phyloP scores from a whole-genome alignment of 2,329 filamentous ascomycete species.

The Pyricularia pennisetigena region DNA sequence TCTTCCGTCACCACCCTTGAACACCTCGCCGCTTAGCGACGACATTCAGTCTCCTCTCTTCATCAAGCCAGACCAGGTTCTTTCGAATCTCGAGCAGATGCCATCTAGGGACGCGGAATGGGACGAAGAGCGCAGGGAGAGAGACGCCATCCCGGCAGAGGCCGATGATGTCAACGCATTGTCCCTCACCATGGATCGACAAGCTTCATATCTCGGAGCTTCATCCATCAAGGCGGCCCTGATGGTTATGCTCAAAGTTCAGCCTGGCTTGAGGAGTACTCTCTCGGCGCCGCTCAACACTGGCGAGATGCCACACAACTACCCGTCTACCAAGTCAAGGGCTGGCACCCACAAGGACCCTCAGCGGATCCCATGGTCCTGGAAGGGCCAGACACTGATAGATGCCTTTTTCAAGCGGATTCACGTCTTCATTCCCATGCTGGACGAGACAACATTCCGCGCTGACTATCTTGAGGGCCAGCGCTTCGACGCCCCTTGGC shows the following conservation, averaged over 20 bases:
- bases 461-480: constrained; percentile 53
- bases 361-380: constrained; percentile 44
- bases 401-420: constrained; percentile 69
- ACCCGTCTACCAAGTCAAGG: constrained; percentile 32
- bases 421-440: constrained; percentile 62
- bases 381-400: constrained; percentile 58
- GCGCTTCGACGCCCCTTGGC: constrained; percentile 58
- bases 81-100: constrained; percentile 54
- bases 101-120: constrained; percentile 54
- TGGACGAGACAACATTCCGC: constrained; percentile 62
- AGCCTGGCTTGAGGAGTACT: constrained; percentile 34
- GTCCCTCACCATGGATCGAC: constrained; percentile 49
- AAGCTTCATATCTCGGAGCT: constrained; percentile 58
- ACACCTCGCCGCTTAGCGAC: constrained; percentile 35
- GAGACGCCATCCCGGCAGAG: constrained; percentile 49
- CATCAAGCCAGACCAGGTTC: constrained; percentile 37
- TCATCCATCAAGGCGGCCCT: constrained; percentile 68
- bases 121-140: constrained; percentile 52
- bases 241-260: constrained; percentile 56
- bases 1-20: constrained; percentile 43
- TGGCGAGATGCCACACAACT: constrained; percentile 34
- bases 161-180: constrained; percentile 65
- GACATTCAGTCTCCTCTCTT: constrained; percentile 38
- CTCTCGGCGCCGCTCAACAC: constrained; percentile 36
- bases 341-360: constrained; percentile 33